Percentiles rank a stretch among this genome's conserved stretches.
phyloP scores from a whole-genome alignment of 495 filamentous ascomycete species.

The Xanthoparmelia taractica region DNA sequence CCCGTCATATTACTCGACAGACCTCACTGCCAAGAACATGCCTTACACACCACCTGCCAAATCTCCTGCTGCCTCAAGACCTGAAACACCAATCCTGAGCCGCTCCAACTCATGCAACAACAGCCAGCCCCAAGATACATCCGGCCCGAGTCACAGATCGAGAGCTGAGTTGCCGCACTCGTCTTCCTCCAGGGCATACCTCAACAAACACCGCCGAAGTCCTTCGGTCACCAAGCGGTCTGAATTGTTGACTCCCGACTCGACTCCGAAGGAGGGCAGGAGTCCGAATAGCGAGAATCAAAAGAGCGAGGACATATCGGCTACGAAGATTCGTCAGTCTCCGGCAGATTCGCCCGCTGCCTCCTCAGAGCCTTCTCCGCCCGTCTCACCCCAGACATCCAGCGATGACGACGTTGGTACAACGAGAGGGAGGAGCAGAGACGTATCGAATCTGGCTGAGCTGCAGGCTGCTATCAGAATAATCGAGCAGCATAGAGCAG shows the following conservation, averaged over 20 bases:
- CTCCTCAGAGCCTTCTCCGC: slow-evolving; percentile 10
- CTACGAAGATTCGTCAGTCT: slow-evolving; percentile 61
- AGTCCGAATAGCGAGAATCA: slow-evolving; percentile 38
- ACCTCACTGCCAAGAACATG: slow-evolving; percentile 43
- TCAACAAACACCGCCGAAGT: slow-evolving; percentile 58
- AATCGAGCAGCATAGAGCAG: slow-evolving; percentile 59
- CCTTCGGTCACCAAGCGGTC: slow-evolving; percentile 46
- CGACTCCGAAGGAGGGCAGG: slow-evolving; percentile 39
- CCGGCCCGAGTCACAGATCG: slow-evolving; percentile 32
- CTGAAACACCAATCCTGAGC: slow-evolving; percentile 29
- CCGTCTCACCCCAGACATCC: slow-evolving; percentile 46
- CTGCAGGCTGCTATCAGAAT: slow-evolving; percentile 74
- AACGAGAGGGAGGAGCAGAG: slow-evolving; percentile 42
- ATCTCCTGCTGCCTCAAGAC: slow-evolving; percentile 54
- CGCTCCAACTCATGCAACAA: slow-evolving; percentile 21
- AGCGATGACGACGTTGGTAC: slow-evolving; percentile 72
- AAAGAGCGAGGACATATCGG: slow-evolving; percentile 73
- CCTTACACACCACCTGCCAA: slow-evolving; percentile 78
- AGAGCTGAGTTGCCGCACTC: slow-evolving; percentile 61
- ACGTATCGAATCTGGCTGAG: slow-evolving; percentile 61
- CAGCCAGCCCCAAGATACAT: slow-evolving; percentile 18
- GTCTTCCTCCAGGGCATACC: slow-evolving; percentile 67
- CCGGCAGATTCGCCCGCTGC: slow-evolving; percentile 33
- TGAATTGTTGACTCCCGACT: slow-evolving; percentile 36
- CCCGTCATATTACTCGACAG: slow-evolving; percentile 2